A percentile compares a stretch with the other conserved stretches of the same genome.
Conservation (phyloP, 805 yeast genomes). For the Suhomyces sp. region DNA sequence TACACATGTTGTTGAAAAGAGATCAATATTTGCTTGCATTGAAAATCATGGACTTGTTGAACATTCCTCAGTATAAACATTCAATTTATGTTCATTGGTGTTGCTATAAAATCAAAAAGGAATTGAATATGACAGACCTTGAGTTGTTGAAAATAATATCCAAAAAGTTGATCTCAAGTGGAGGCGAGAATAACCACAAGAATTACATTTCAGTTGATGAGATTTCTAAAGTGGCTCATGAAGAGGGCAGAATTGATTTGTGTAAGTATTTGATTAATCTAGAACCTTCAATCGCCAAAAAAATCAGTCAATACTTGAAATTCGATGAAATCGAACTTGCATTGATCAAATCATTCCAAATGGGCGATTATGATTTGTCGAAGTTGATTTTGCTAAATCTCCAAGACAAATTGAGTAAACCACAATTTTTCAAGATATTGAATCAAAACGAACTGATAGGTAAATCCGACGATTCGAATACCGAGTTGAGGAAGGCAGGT, state of each 20-base stretch:
- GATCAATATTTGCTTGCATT: constrained; percentile 61
- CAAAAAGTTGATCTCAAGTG: constrained; percentile 38
- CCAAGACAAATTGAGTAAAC: constrained; percentile 50
- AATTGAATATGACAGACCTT: constrained; percentile 54
- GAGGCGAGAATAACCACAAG: constrained; percentile 20
- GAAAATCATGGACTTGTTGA: constrained; percentile 51
- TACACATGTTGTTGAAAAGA: constrained; percentile 56
- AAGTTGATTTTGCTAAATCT: constrained; percentile 55
- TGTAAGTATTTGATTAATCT: constrained; percentile 64
- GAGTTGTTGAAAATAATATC: constrained; percentile 52
- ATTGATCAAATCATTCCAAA: constrained; percentile 59
- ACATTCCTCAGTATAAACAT: constrained; percentile 36
- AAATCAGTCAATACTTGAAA: constrained; percentile 56
- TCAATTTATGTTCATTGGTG: constrained; percentile 78
- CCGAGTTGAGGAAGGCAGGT: constrained; percentile 14
- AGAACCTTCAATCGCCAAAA: constrained; percentile 63
- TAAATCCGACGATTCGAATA: constrained; percentile 27
- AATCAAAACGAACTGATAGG: constrained; percentile 42
- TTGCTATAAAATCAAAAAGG: constrained; percentile 57
- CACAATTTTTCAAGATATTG: constrained; percentile 68
- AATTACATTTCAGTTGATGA: constrained; percentile 50
- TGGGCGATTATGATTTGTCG: constrained; percentile 59
- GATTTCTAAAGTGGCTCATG: constrained; percentile 63
- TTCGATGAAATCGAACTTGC: constrained; percentile 75
- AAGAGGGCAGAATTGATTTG: constrained; percentile 74